Evolutionary conservation across 192 early-diverging fungal species (phyloP), one percentile per base, ranked within the genome.

Genomic region (Backusella westeae): DNA sequence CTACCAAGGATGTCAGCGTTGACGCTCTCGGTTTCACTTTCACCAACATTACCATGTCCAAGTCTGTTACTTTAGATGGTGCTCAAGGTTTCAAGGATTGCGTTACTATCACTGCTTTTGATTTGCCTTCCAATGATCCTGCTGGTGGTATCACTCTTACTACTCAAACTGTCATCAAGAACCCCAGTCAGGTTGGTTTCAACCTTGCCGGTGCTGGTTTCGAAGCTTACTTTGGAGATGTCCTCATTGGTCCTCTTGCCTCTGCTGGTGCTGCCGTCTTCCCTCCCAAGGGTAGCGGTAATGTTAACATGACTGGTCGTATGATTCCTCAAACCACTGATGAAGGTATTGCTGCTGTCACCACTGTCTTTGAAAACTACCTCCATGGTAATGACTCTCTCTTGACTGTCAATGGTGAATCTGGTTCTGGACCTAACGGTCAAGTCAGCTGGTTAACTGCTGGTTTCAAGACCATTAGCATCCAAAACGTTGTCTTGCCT

Each of bases 91-190:
- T 90, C 82, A 82, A 80, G 73, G 77, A 69, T 26, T 77, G 66
- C 70, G 84, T 87, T 26, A 59, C 49, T n/a, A 81, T 89, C 21
- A 49, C 80, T 19, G 73, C 79, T 4, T 89, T 87, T 68, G 85
- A 90, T 76, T 73, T 90, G 23, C 89, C 89, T 29, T 81, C 82
- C 17, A 86, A 90, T 44, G 87, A 87, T 59, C 81, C 88, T 66
- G 71, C 69, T 10, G 93, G 88, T 69, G 91, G 86, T 71, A 91
- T 93, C 77, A 89, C 84, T 53, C 84, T 93, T 71, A 74, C 71
- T 66, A 88, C 89, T 74, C 82, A 83, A 21, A 93, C 89, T 59
- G 86, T 83, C 46, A 82, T 89, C 69, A 91, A 88, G 26, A 91
- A 89, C 84, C 89, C 90, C 34, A 87, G 76, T 35, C 83, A 83